Base-by-base conservation (phyloP, 768 basidiomycete genomes). In the Trametopsis cervina region DNA sequence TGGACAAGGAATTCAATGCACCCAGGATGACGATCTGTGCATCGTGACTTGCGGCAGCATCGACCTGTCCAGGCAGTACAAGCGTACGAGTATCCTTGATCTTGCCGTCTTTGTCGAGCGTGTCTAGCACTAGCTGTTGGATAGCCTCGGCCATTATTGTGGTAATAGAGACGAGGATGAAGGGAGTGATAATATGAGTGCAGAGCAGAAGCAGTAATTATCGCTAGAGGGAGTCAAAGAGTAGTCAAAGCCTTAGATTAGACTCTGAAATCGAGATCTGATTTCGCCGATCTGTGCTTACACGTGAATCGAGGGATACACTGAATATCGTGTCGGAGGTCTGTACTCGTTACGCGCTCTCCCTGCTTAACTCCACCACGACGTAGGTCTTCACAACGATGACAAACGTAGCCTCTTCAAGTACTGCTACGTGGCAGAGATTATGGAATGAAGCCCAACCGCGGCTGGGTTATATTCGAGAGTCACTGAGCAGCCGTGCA, bases 1-100 rank as follows among this genome's bases (percentile, higher is more conserved):
- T 87, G 13, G 77, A 69, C 46, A 99, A 74, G 23, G 91, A 95
- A 68, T 96, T 97, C 57, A 99, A 72, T 2, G 89, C 93, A 54
- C 90, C 91, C 40, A 94, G 83, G 57, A 98, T 78, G 44, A 73
- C 72, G 56, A 84, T 83, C 72, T 97, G 95, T 48, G 77, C 80
- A 61, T 92, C 89, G 63, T 81, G 78, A 43, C 79, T 73, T 5
- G 71, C 65, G 1, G 86, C 83, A 29, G 75, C 71, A 20, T 69
- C 63, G 21, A 69, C 63, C 58, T 81, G 71, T 12, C 81, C 85
- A 11, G 88, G 86, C 44, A 92, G 67, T 36, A 73, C 65, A 20
- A 92, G 74, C 25, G 71, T 60, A 53, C 89, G 73, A 4, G 89
- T 84, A 60, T 93, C 89, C 20, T 73, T 57, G 52, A 93, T 83